Percentiles rank a stretch among this genome's conserved stretches.
Conservation (phyloP, 78 protist genomes). For the Dictyostelium brefeldianum region DNA sequence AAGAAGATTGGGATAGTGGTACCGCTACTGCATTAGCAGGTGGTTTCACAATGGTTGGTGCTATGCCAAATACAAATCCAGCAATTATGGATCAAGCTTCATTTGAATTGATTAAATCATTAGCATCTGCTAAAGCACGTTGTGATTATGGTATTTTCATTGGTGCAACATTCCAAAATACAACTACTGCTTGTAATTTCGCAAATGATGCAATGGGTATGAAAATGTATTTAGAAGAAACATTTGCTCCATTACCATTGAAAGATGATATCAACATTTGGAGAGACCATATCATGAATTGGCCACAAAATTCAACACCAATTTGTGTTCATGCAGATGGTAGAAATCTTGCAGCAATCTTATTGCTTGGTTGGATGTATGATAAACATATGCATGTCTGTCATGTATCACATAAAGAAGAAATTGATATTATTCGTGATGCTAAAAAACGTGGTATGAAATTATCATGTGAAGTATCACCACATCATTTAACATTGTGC, state of each 20-base stretch:
- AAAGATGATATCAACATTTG: slow-evolving; percentile 79
- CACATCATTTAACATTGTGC: slow-evolving; percentile 67
- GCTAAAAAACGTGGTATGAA: slow-evolving; percentile 81
- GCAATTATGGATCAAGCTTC: slow-evolving; percentile 65
- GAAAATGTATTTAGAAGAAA: slow-evolving; percentile 82
- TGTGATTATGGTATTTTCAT: slow-evolving; percentile 81
- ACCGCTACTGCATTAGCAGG: slow-evolving; percentile 86
- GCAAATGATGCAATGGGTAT: slow-evolving; percentile 65
- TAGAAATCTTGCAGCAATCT: slow-evolving; percentile 77
- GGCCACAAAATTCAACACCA: slow-evolving; percentile 68
- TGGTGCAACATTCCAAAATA: slow-evolving; percentile 78
- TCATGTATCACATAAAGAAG: slow-evolving; percentile 76
- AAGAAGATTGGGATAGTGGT: slow-evolving; percentile 82
- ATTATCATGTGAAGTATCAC: slow-evolving; percentile 88
- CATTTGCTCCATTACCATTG: slow-evolving; percentile 71
- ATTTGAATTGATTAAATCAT: slow-evolving; percentile 33
- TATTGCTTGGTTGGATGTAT: slow-evolving; percentile 68
- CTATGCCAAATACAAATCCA: slow-evolving; percentile 85
- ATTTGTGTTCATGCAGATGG: slow-evolving; percentile 86
- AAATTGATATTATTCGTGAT: slow-evolving; percentile 82
- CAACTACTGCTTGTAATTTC: slow-evolving; percentile 8
- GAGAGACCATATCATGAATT: slow-evolving; percentile 81
- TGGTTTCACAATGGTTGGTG: slow-evolving; percentile 87
- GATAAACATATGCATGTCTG: slow-evolving; percentile 82
- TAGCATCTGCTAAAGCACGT: slow-evolving; percentile 73